These are phyloP conservation scores for Astragalus glycyphyllos DNA, from an alignment of 306 rosid genomes.

Conservation along the genomic window DNA sequence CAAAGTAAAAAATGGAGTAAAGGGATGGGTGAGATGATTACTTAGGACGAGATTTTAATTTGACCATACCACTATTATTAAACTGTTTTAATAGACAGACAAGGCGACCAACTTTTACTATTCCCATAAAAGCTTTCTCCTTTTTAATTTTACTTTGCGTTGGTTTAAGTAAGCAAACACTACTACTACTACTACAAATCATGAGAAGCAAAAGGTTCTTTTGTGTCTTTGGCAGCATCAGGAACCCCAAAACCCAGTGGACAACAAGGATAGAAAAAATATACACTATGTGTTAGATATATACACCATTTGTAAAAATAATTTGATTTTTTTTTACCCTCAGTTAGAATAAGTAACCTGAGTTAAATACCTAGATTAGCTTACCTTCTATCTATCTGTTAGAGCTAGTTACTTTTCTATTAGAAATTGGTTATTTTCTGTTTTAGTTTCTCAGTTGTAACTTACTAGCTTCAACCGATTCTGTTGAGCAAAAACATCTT, in stretches of 20 bases:
- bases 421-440: too few relatives aligned
- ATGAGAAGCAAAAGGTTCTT: slow-evolving; percentile 42
- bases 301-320: too few relatives aligned
- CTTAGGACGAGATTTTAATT: slow-evolving; percentile 53
- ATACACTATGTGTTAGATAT: too few relatives aligned
- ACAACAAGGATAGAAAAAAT: not conserved
- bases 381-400: too few relatives aligned
- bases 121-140: slow-evolving; percentile 54
- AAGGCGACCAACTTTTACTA: slow-evolving; percentile 63
- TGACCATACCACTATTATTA: slow-evolving; percentile 50
- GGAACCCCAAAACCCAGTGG: slow-evolving; percentile 7
- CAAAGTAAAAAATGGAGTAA: not conserved
- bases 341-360: too few relatives aligned
- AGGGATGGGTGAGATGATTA: slow-evolving; percentile 42
- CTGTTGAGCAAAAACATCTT: too few relatives aligned
- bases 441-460: too few relatives aligned
- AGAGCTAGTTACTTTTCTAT: too few relatives aligned
- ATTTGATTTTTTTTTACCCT: too few relatives aligned
- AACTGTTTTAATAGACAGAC: slow-evolving; percentile 61
- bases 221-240: slow-evolving; percentile 46
- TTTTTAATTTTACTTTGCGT: slow-evolving; percentile 5
- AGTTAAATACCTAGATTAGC: too few relatives aligned
- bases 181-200: not conserved
- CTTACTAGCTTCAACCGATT: too few relatives aligned
- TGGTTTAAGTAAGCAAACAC: slow-evolving; percentile 15